Evolutionary conservation across 805 yeast species (phyloP).

Genomic region (Lipomyces yamadae): DNA sequence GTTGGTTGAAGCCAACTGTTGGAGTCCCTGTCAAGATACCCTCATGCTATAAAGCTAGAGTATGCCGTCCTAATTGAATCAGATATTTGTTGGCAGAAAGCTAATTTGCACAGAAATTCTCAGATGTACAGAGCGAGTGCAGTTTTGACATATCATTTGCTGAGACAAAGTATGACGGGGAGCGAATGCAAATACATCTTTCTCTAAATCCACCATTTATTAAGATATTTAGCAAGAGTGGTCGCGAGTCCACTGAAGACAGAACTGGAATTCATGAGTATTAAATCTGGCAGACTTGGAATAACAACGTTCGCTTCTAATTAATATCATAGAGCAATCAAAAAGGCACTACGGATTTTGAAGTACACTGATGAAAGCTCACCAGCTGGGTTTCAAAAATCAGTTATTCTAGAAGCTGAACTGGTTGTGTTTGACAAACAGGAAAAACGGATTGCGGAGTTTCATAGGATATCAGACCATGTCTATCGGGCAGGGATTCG

Average conservation of each 20-base stretch:
- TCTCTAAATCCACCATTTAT: not conserved
- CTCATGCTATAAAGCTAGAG: conserved; percentile 23
- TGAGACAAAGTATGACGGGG: conserved; percentile 34
- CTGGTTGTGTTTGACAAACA: conserved; percentile 25
- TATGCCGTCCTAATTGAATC: not conserved
- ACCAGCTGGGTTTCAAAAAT: not conserved
- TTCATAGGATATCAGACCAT: conserved; percentile 28
- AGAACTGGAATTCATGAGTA: conserved; percentile 16
- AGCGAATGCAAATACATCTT: conserved; percentile 32
- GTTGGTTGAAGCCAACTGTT: conserved; percentile 19
- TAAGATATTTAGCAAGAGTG: conserved; percentile 28
- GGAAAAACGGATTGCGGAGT: conserved; percentile 15
- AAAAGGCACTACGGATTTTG: conserved; percentile 1
- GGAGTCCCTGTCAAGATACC: conserved; percentile 27
- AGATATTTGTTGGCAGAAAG: not conserved
- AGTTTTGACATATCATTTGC: conserved; percentile 6
- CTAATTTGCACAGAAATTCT: not conserved
- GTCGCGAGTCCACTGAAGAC: conserved; percentile 31
- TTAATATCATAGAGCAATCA: not conserved
- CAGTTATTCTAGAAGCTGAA: conserved; percentile 27
- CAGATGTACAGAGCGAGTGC: conserved; percentile 8
- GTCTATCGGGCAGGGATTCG: conserved; percentile 17
- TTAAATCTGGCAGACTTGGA: not conserved
- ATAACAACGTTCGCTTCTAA: not conserved
- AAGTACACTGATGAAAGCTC: not conserved